These are phyloP conservation scores for Diaporthe amygdali DNA, from an alignment of 2,329 filamentous ascomycete species.

Conservation along the genomic window DNA sequence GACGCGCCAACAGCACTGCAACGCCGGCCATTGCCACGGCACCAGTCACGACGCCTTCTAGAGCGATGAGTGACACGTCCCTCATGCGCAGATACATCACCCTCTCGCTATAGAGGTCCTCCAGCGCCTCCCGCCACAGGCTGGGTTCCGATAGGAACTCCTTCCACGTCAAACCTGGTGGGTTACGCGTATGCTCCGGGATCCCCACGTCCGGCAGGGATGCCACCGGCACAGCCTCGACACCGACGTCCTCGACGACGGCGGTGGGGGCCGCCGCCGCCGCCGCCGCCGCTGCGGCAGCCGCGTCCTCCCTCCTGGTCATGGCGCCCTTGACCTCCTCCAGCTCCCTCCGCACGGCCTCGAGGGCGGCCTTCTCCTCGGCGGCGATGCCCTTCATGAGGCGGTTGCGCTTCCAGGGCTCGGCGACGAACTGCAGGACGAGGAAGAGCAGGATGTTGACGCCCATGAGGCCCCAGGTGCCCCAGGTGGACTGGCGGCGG, in stretches of 20 bases:
- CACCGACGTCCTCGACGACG: background rate
- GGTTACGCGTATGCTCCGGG: background rate
- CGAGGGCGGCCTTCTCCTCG: slow-evolving; percentile 67
- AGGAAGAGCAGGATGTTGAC: slow-evolving; percentile 91
- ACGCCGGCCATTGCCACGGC: slow-evolving; percentile 63
- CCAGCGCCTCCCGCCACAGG: slow-evolving; percentile 53
- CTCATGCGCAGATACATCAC: slow-evolving; percentile 68
- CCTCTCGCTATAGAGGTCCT: slow-evolving; percentile 71
- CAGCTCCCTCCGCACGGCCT: slow-evolving; percentile 53
- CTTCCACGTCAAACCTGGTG: slow-evolving; percentile 43
- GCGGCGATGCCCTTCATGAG: slow-evolving; percentile 85
- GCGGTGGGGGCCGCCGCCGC: background rate
- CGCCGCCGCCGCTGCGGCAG: slow-evolving; percentile 19
- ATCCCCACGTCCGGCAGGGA: slow-evolving; percentile 25
- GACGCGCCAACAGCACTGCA: slow-evolving; percentile 53
- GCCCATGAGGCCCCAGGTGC: slow-evolving; percentile 97
- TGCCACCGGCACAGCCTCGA: background rate
- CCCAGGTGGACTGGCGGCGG: slow-evolving; percentile 94
- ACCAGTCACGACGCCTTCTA: slow-evolving; percentile 72
- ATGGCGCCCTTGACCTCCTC: slow-evolving; percentile 37
- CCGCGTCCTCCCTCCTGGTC: slow-evolving; percentile 28
- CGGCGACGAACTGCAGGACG: slow-evolving; percentile 84
- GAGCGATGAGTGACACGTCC: slow-evolving; percentile 71
- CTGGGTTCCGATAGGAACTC: slow-evolving; percentile 46
- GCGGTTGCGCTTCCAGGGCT: slow-evolving; percentile 85